Evolutionary conservation across 129 eudicot genomes (phyloP), one percentile per base, ranked within the genome.

Genomic region (Sambucus nigra): DNA sequence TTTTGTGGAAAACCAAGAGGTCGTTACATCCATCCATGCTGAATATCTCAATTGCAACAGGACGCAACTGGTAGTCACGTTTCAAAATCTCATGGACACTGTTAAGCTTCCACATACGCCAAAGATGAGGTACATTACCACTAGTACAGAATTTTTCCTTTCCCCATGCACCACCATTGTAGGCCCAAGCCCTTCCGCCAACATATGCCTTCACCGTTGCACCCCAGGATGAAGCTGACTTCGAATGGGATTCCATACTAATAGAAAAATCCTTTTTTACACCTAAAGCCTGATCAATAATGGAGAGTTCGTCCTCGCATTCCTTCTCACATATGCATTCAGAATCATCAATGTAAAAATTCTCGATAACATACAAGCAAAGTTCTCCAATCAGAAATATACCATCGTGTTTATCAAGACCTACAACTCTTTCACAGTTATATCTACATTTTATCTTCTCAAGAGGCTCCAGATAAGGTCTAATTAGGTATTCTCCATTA

Each of bases 11-110:
- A 59, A 92, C 96, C 58, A 92, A 55, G 18, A 92, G 91, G 68
- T 92, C 99, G 32, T 92, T 92, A 59, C 99, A 92, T 55, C 99
- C 99, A 65, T 92, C 96, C 94, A 92, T 92, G 80, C 96, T 92
- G 59, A 92, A 92, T 48, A 92, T 75, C 67, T 92, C 99, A 50
- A 92, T 57, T 42, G 99, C 96, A 72, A 92, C 99, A 24, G 99
- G 99, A 24, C 99, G 87, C 23, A 92, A 65, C 76, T 92, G 99
- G 73, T 86, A 92, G 70, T 92, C 99, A 58, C 99, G 99, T 70
- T 82, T 92, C 73, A 82, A 46, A 60, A 92, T 76, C 72, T 92
- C 96, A 60, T 92, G 99, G 44, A 92, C 94, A 52, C 94, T 86
- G 67, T 82, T 67, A 66, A 86, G 87, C 91, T 92, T 92, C 99